Conservation (phyloP, 2,329 filamentous ascomycete species). For the Geosmithia flava region DNA sequence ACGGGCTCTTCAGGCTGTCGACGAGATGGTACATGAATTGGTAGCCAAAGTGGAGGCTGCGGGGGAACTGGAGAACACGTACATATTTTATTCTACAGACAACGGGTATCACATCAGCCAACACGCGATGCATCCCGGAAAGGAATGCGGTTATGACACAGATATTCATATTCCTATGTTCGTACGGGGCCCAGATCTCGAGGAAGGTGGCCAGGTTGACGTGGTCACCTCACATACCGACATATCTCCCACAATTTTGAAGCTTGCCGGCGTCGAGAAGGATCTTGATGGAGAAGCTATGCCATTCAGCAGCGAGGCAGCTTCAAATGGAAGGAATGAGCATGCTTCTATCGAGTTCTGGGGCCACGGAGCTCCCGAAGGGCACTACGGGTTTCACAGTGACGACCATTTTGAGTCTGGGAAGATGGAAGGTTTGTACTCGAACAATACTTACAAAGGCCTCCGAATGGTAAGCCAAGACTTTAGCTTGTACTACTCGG, state of each 20-base stretch:
- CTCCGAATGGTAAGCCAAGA: conserved; percentile 31
- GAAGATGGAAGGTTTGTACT: conserved; percentile 6
- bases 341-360: conserved; percentile 41
- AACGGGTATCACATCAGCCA: conserved; percentile 43
- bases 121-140: conserved; percentile 37
- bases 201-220: conserved; percentile 19
- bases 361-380: conserved; percentile 21
- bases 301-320: conserved; percentile 12
- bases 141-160: conserved; percentile 36
- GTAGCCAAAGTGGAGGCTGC: conserved; percentile 16
- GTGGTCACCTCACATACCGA: conserved; percentile 38
- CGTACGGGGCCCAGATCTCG: conserved; percentile 34
- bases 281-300: conserved; percentile 19
- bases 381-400: background rate
- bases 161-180: conserved; percentile 39
- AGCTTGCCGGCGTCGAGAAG: conserved; percentile 6
- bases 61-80: conserved; percentile 25
- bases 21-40: conserved; percentile 27
- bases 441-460: conserved; percentile 23
- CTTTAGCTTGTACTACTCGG: conserved; percentile 49
- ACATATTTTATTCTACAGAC: conserved; percentile 38
- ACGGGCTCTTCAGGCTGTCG: conserved; percentile 28
- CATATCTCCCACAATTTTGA: conserved; percentile 40
- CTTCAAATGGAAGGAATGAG: conserved; percentile 18
- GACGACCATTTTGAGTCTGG: background rate